A percentile compares a stretch with the other conserved stretches of the same genome.
These are phyloP conservation scores for Dacryopinax primogenitus DNA, from an alignment of 768 basidiomycete species.

Conservation along the genomic window DNA sequence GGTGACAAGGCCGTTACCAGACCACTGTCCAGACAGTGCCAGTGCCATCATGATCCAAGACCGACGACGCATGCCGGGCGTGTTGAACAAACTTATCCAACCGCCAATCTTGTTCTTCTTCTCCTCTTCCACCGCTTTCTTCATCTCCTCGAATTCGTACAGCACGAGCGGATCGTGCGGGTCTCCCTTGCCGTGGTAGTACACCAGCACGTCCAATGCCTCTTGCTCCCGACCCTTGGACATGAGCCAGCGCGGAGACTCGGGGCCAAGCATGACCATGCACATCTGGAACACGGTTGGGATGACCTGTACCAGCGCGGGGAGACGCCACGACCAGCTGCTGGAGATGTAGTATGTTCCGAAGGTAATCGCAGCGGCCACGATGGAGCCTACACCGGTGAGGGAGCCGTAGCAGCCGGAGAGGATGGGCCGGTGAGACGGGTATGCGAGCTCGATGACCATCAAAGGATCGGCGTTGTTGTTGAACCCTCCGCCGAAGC, in stretches of 20 bases:
- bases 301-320: slow-evolving; percentile 13
- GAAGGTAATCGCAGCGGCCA: slow-evolving; percentile 11
- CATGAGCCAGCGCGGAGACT: slow-evolving; percentile 19
- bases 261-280: slow-evolving; percentile 26
- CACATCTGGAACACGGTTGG: slow-evolving; percentile 16
- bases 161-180: slow-evolving; percentile 20
- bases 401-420: slow-evolving; percentile 13
- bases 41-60: slow-evolving; percentile 13
- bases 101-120: slow-evolving; percentile 22
- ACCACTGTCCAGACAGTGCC: slow-evolving; percentile 5
- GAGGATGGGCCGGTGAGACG: slow-evolving; percentile 13
- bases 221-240: slow-evolving; percentile 14
- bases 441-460: slow-evolving; percentile 15
- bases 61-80: slow-evolving; percentile 13
- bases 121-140: slow-evolving; percentile 21
- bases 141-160: slow-evolving; percentile 22
- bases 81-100: slow-evolving; percentile 12
- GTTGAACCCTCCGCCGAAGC: slow-evolving; percentile 10
- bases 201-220: slow-evolving; percentile 16
- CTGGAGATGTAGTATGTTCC: neutral
- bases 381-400: slow-evolving; percentile 11
- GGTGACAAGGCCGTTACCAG: slow-evolving; percentile 12
- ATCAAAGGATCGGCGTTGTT: slow-evolving; percentile 15
- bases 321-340: slow-evolving; percentile 15
- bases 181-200: slow-evolving; percentile 23